Percentiles rank a stretch among this genome's conserved stretches.
Evolutionary conservation across 371 early-diverging fungal species (phyloP).

Genomic region (Actinomortierella ambigua): DNA sequence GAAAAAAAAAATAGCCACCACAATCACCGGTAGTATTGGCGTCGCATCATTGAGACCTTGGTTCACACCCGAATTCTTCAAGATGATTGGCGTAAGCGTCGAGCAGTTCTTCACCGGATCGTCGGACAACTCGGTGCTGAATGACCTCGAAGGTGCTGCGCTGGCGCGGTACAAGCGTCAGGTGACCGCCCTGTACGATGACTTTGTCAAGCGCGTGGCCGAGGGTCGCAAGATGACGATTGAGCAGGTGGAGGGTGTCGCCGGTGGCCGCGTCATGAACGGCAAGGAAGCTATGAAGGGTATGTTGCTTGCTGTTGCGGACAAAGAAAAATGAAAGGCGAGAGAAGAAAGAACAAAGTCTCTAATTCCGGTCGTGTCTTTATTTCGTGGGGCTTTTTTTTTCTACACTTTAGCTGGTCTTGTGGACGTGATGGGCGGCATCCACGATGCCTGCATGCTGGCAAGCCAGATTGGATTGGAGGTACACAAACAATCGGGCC

Average conservation of each 20-base stretch:
- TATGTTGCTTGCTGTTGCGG: too few relatives aligned
- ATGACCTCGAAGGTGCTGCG: conserved; percentile 49
- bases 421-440: conserved; percentile 58
- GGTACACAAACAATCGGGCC: conserved; percentile 29
- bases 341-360: too few relatives aligned
- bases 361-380: too few relatives aligned
- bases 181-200: conserved; percentile 53
- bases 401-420: conserved; percentile 50
- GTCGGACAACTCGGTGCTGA: conserved; percentile 48
- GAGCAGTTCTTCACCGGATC: conserved; percentile 55
- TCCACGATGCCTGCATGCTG: conserved; percentile 45
- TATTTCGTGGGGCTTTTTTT: too few relatives aligned
- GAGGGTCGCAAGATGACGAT: conserved; percentile 51
- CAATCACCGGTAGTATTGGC: conserved; percentile 71
- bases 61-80: conserved; percentile 54
- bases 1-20: conserved; percentile 40
- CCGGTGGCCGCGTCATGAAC: conserved; percentile 63
- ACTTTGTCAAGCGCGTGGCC: conserved; percentile 55
- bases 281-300: conserved; percentile 54
- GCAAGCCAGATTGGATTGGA: conserved; percentile 50
- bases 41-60: conserved; percentile 57
- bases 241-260: conserved; percentile 56
- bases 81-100: conserved; percentile 55
- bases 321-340: too few relatives aligned
- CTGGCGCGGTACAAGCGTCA: conserved; percentile 48